Percentiles rank a stretch among this genome's conserved stretches.
phyloP scores from a whole-genome alignment of 2,329 filamentous ascomycete species.

The Penicillium griseofulvum region DNA sequence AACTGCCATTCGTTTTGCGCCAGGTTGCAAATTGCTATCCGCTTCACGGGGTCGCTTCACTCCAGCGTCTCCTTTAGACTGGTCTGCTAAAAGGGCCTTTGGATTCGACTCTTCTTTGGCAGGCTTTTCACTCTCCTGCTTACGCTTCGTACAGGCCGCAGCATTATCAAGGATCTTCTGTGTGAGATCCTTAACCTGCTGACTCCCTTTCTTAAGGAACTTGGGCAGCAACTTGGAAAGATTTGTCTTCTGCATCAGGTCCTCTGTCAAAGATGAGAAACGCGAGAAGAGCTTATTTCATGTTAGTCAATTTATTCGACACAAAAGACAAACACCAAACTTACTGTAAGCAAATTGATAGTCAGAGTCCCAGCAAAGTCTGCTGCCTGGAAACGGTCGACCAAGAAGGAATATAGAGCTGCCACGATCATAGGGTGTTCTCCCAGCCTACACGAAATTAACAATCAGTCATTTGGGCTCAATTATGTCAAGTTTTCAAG shows the following conservation, averaged over 20 bases:
- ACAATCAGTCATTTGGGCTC: conserved; percentile 26
- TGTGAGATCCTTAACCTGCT: conserved; percentile 55
- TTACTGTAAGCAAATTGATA: conserved; percentile 47
- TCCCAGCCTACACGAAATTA: conserved; percentile 43
- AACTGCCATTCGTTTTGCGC: conserved; percentile 40
- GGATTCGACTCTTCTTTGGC: conserved; percentile 36
- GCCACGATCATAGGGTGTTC: conserved; percentile 49
- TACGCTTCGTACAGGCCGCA: conserved; percentile 44
- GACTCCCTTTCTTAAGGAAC: conserved; percentile 59
- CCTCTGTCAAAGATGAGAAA: conserved; percentile 58
- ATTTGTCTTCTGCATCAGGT: conserved; percentile 59
- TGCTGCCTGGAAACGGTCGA: conserved; percentile 49
- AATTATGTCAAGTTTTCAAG: conserved; percentile 1
- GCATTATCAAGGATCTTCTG: conserved; percentile 55
- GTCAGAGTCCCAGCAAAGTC: conserved; percentile 48
- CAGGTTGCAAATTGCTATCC: conserved; percentile 35
- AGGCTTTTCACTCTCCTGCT: conserved; percentile 39
- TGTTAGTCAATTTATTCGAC: conserved; percentile 23
- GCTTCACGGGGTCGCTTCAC: conserved; percentile 41
- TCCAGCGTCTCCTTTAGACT: conserved; percentile 22
- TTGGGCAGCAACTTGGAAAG: conserved; percentile 57
- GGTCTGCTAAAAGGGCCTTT: conserved; percentile 23
- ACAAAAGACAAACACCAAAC: not conserved
- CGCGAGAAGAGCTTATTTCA: conserved; percentile 50
- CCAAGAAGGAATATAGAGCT: conserved; percentile 49